Conservation (phyloP, 2,329 filamentous ascomycete genomes). For the Apiospora marii region DNA sequence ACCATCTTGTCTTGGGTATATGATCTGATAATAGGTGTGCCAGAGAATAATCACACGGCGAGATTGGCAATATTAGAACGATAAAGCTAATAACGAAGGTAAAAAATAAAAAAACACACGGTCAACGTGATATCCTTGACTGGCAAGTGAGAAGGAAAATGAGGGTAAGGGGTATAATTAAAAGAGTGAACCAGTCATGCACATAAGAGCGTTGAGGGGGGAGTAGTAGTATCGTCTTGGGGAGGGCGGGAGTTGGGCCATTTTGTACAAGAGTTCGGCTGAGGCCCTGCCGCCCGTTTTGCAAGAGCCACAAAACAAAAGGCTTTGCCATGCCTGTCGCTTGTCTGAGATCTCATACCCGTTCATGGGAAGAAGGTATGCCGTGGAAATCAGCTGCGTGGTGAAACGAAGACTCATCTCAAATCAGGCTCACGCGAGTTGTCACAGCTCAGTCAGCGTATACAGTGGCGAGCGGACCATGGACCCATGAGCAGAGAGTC, state of each 20-base stretch:
- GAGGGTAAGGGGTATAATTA: constrained; percentile 18
- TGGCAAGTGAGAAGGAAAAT: constrained; percentile 21
- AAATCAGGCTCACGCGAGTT: constrained; percentile 15
- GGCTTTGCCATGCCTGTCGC: constrained; percentile 17
- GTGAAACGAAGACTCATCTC: constrained; percentile 19
- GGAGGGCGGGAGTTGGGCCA: not conserved
- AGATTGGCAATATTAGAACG: constrained; percentile 5
- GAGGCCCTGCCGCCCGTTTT: not conserved
- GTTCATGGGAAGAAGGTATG: constrained; percentile 19
- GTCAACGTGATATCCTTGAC: constrained; percentile 27
- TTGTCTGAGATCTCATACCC: constrained; percentile 18
- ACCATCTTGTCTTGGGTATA: constrained; percentile 17
- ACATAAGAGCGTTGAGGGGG: constrained; percentile 6
- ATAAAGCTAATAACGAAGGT: constrained; percentile 14
- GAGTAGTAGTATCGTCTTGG: not conserved
- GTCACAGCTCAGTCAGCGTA: not conserved
- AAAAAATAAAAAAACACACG: constrained; percentile 24
- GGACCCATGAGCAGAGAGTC: not conserved
- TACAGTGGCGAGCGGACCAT: not conserved
- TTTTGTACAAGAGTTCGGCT: constrained; percentile 20
- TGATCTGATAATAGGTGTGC: not conserved
- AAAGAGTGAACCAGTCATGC: constrained; percentile 20
- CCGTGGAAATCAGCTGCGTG: not conserved
- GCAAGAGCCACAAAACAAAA: constrained; percentile 17
- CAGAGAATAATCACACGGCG: not conserved